Conservation (phyloP, 23 red algal species). For the Pyropia haitanensis region DNA sequence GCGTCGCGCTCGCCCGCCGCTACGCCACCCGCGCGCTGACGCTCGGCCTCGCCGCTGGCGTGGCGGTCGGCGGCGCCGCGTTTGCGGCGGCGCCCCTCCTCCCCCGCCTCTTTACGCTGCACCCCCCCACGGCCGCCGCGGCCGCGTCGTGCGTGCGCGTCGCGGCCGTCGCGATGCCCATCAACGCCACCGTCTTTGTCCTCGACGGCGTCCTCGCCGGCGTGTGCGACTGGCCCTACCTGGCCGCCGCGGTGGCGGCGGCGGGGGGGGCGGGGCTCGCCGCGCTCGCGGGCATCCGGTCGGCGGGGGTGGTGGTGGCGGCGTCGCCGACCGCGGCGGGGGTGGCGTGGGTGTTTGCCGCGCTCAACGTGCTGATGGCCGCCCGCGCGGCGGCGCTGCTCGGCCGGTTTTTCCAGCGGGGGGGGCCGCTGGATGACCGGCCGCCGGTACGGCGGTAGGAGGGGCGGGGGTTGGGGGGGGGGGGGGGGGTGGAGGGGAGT, state of each 20-base stretch:
- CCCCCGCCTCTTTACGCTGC: conserved; percentile 35
- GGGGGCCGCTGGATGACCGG: conserved; percentile 11
- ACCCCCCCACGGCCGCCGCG: not conserved
- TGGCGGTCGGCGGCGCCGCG: conserved; percentile 2
- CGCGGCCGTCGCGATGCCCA: conserved; percentile 29
- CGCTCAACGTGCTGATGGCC: conserved; percentile 45
- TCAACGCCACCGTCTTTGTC: conserved; percentile 44
- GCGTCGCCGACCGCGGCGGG: conserved; percentile 4
- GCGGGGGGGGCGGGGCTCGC: conserved; percentile 4
- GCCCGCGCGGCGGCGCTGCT: conserved; percentile 23
- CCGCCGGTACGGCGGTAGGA: no score
- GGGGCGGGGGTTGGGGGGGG: no score
- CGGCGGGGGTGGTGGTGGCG: not conserved
- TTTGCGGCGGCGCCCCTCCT: conserved; percentile 8
- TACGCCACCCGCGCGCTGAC: conserved; percentile 24
- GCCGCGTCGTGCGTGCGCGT: conserved; percentile 31
- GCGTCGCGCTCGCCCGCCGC: conserved; percentile 12
- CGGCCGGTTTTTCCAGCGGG: conserved; percentile 10
- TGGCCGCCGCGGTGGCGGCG: conserved; percentile 34
- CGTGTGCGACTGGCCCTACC: conserved; percentile 40
- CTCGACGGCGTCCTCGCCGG: conserved; percentile 53
- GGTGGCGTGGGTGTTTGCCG: conserved; percentile 22
- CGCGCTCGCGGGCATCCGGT: conserved; percentile 9
- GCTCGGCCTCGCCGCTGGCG: conserved; percentile 9
- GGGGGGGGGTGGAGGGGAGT: no score